Base-by-base conservation (phyloP, 306 rosid genomes). In the Ormosia emarginata region DNA sequence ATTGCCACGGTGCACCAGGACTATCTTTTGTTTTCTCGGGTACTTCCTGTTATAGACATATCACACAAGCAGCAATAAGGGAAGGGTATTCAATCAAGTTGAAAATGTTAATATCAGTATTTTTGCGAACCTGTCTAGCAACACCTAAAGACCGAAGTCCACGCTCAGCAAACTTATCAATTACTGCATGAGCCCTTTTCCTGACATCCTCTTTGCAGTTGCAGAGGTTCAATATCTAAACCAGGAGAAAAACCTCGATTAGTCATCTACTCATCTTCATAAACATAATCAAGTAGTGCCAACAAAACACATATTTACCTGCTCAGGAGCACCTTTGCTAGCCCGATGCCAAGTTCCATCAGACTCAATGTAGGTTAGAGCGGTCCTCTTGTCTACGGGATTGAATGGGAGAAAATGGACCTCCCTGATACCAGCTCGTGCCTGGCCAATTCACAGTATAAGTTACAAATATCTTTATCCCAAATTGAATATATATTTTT, bases 241-340 rank as follows among this genome's bases (percentile, higher is more conserved):
- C 11, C 72, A 88, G 14, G 73, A 63, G 39, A 77, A 82, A 67
- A 10, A 75, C 36, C 57, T 34, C n/a, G 29, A 64, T 80, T 30
- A 70, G 69, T 62, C 39, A 62, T 77, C 67, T 44, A 65, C 41
- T 62, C 39, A 62, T 77, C 67, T 44, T 68, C 41, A 58, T 0
- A 44, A 83, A 53, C 66, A 71, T 55, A 58, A 39, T 8, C 70
- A 36, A 65, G 68, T 34, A 75, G 71, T 43, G 50, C 71, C 40
- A 67, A 82, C 18, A n/a, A 30, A 41, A 79, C 33, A 40, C 32
- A 70, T 59, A 8, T n/a, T 79, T 88, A 96, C 99, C 99, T 96
- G 99, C 87, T 96, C 99, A 66, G 99, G 99, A 79, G 99, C 99
- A 75, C 99, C 99, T 91, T 96, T 96, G 86, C 99, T 93, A 75